phyloP scores from a whole-genome alignment of 73 alveolate species.

The Paramecium sexaurelia region DNA sequence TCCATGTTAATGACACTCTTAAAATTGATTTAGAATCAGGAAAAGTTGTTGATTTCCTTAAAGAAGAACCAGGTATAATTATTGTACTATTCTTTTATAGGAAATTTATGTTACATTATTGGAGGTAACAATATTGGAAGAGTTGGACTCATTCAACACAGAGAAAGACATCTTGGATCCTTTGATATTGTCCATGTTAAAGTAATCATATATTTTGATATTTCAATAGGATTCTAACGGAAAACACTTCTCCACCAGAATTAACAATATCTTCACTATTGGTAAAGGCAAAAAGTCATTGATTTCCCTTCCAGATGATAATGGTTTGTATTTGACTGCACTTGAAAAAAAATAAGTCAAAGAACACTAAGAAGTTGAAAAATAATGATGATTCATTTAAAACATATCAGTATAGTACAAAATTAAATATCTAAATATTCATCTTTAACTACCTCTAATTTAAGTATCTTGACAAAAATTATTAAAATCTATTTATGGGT shows the following conservation, averaged over 20 bases:
- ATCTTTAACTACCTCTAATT: background rate
- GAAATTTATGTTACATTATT: constrained; percentile 82
- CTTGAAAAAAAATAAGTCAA: constrained; percentile 59
- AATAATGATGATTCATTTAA: background rate
- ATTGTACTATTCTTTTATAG: constrained; percentile 51
- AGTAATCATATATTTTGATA: background rate
- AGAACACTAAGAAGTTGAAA: background rate
- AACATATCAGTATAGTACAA: constrained; percentile 10
- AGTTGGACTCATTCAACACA: constrained; percentile 92
- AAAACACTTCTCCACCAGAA: constrained; percentile 94
- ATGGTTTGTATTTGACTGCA: constrained; percentile 74
- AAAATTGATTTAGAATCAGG: constrained; percentile 78
- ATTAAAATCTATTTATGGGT: background rate
- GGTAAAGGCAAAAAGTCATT: constrained; percentile 96
- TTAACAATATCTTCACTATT: constrained; percentile 91
- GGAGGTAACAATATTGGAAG: constrained; percentile 96
- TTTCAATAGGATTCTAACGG: constrained; percentile 88
- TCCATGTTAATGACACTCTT: constrained; percentile 89
- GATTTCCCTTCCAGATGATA: constrained; percentile 86
- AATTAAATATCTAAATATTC: background rate
- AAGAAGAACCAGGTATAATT: constrained; percentile 78
- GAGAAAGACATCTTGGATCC: constrained; percentile 96
- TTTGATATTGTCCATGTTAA: constrained; percentile 93
- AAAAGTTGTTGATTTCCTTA: constrained; percentile 88
- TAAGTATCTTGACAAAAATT: background rate